phyloP scores from a whole-genome alignment of 495 filamentous ascomycete species.

The Lophiostoma macrostomum region DNA sequence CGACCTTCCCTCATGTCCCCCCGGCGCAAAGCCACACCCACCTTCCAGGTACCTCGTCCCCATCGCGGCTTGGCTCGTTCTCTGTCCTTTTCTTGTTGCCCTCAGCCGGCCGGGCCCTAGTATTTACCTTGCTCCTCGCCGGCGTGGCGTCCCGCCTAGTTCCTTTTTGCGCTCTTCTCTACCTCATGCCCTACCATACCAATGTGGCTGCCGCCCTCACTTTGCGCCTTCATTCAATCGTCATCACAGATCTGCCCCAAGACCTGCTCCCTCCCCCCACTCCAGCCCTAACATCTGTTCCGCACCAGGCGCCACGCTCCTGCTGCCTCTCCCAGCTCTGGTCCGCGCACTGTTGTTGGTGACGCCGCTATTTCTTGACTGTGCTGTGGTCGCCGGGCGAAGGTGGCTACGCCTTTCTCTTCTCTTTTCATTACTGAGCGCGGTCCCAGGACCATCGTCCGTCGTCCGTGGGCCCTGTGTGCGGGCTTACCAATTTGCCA shows the following conservation, averaged over 20 bases:
- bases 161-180: constrained; percentile 18
- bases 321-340: not conserved
- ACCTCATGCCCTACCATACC: constrained; percentile 21
- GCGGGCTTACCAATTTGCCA: constrained; percentile 29
- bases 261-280: constrained; percentile 14
- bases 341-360: not conserved
- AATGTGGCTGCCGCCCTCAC: constrained; percentile 21
- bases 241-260: constrained; percentile 4
- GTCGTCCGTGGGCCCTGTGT: constrained; percentile 5
- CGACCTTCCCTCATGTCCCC: not conserved
- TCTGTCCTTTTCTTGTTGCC: not conserved
- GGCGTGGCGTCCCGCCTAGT: constrained; percentile 17
- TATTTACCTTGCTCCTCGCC: constrained; percentile 8
- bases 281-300: constrained; percentile 21
- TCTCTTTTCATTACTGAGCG: constrained; percentile 7
- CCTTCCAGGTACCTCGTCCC: constrained; percentile 2
- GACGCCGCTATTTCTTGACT: constrained; percentile 6
- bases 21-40: constrained; percentile 20
- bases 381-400: constrained; percentile 10
- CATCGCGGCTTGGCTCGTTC: constrained; percentile 17
- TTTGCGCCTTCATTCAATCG: not conserved
- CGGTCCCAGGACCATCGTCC: constrained; percentile 2
- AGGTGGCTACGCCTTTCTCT: constrained; percentile 19
- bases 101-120: constrained; percentile 8
- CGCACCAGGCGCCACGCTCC: constrained; percentile 17